phyloP scores from a whole-genome alignment of 768 basidiomycete genomes.

The Daedaleopsis nitida region DNA sequence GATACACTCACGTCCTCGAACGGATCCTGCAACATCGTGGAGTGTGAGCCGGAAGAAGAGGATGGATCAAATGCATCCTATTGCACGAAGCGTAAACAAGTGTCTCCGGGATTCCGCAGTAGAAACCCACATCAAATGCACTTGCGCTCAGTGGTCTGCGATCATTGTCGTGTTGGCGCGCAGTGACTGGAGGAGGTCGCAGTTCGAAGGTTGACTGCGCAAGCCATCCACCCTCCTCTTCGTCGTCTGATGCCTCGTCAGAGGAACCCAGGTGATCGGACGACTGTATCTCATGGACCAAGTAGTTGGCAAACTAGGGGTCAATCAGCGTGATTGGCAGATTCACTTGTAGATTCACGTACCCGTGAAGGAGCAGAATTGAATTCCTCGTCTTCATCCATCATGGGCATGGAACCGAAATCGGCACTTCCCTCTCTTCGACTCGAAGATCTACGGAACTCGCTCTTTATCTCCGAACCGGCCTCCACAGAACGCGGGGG shows the following conservation, averaged over 20 bases:
- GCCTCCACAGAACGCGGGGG: constrained; percentile 5
- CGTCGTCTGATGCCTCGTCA: constrained; percentile 59
- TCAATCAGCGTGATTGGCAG: not conserved
- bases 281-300: constrained; percentile 71
- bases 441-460: constrained; percentile 57
- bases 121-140: constrained; percentile 31
- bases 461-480: constrained; percentile 45
- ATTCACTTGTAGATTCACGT: constrained; percentile 16
- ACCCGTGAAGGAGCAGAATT: constrained; percentile 49
- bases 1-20: constrained; percentile 46
- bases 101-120: too few relatives aligned
- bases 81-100: not conserved
- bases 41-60: constrained; percentile 6
- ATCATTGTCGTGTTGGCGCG: constrained; percentile 25
- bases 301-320: constrained; percentile 75
- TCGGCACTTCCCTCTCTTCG: constrained; percentile 59
- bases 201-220: constrained; percentile 70
- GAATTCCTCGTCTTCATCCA: constrained; percentile 46
- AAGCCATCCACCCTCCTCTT: constrained; percentile 80
- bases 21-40: constrained; percentile 29
- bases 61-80: constrained; percentile 35
- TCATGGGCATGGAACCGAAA: constrained; percentile 56
- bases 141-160: constrained; percentile 34
- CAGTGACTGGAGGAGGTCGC: constrained; percentile 30
- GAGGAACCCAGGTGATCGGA: constrained; percentile 57